phyloP scores from a whole-genome alignment of 169 alveolate species.

The Haemoproteus tartakovskyi region DNA sequence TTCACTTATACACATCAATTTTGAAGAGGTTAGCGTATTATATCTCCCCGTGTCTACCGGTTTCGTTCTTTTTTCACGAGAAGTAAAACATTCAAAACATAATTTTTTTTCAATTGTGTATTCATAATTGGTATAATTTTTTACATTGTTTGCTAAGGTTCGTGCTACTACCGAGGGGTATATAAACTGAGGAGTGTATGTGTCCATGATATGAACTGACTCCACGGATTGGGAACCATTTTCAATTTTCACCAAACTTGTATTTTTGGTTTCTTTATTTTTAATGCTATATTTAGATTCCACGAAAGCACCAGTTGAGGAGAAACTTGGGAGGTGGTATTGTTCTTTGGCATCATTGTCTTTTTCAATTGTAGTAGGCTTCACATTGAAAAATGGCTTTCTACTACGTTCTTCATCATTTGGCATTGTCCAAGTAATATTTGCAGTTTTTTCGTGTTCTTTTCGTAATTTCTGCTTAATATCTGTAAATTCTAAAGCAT shows the following conservation, averaged over 20 bases:
- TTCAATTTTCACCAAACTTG: too few species aligned
- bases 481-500: too few species aligned
- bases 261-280: too few species aligned
- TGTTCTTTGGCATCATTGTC: not conserved
- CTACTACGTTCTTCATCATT: not conserved
- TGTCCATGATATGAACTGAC: not conserved
- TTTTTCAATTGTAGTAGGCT: not conserved
- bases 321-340: too few species aligned
- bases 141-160: not conserved
- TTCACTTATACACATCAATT: constrained; percentile 2
- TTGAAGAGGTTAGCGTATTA: too few species aligned
- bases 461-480: too few species aligned
- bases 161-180: not conserved
- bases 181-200: not conserved
- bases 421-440: not conserved
- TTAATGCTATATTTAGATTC: too few species aligned
- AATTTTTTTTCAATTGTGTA: constrained; percentile 4
- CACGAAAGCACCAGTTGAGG: too few species aligned
- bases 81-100: constrained; percentile 18
- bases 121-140: constrained; percentile 10
- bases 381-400: too few species aligned
- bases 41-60: too few species aligned
- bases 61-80: not conserved
- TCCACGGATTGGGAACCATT: not conserved
- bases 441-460: not conserved